phyloP scores from a whole-genome alignment of 352 stramenopile genomes.

The Phytophthora agathidicida region DNA sequence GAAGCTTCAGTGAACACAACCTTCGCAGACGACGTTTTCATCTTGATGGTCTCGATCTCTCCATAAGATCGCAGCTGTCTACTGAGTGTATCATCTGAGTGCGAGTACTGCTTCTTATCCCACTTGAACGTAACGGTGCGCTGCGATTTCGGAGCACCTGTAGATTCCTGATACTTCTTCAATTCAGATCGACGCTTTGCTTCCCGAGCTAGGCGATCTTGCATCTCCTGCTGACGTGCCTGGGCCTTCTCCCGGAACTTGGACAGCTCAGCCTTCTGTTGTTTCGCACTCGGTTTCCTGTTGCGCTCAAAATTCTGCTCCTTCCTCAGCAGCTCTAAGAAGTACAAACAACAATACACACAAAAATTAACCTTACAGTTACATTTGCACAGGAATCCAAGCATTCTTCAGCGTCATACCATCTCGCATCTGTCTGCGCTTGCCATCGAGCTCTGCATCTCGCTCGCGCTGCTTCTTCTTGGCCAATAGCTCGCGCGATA shows the following conservation, averaged over 20 bases:
- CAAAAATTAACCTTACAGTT: background rate
- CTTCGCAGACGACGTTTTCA: slow-evolving; percentile 75
- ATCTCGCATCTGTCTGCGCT: slow-evolving; percentile 69
- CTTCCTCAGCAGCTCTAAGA: slow-evolving; percentile 66
- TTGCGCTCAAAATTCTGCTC: slow-evolving; percentile 52
- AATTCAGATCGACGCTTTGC: slow-evolving; percentile 43
- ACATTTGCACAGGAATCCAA: too few species aligned
- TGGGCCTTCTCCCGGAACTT: slow-evolving; percentile 59
- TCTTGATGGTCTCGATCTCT: slow-evolving; percentile 68
- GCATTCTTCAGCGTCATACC: slow-evolving; percentile 41
- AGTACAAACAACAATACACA: background rate
- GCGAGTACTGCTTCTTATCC: slow-evolving; percentile 67
- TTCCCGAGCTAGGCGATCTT: slow-evolving; percentile 53
- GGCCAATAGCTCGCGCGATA: slow-evolving; percentile 64
- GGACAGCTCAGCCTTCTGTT: slow-evolving; percentile 52
- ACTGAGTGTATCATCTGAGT: slow-evolving; percentile 81
- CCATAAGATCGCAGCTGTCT: slow-evolving; percentile 61
- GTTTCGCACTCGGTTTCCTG: slow-evolving; percentile 37
- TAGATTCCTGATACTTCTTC: slow-evolving; percentile 29
- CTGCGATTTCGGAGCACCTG: slow-evolving; percentile 53
- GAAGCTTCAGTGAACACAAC: slow-evolving; percentile 57
- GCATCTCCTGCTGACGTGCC: slow-evolving; percentile 60
- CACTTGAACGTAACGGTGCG: slow-evolving; percentile 84
- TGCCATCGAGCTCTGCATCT: slow-evolving; percentile 58
- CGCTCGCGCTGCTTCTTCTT: slow-evolving; percentile 76